Evolutionary conservation across 2,329 filamentous ascomycete species (phyloP).

Genomic region (Calonectria hongkongensis): DNA sequence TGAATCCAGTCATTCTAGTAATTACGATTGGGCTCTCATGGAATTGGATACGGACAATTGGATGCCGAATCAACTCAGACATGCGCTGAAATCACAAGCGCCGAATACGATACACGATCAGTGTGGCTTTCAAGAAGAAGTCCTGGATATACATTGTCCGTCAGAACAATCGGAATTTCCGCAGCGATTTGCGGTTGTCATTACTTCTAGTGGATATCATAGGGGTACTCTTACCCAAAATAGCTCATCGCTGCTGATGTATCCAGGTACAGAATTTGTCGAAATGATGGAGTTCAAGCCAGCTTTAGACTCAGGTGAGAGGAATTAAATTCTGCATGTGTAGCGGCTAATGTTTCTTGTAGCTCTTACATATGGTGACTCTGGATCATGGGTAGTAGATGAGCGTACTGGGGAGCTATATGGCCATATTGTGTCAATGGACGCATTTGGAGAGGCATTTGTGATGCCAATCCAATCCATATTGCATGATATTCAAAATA

Average conservation of each 20-base stretch:
- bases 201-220: neutral
- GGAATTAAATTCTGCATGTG: neutral
- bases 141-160: neutral
- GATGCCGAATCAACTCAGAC: neutral
- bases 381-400: constrained; percentile 1
- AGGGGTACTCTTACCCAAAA: neutral
- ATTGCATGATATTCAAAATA: neutral
- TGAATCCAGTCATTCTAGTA: neutral
- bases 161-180: neutral
- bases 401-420: neutral
- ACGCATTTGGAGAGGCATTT: neutral
- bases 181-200: neutral
- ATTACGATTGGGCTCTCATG: constrained; percentile 1
- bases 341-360: neutral
- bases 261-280: neutral
- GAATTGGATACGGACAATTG: neutral
- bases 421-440: neutral
- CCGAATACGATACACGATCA: neutral
- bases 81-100: neutral
- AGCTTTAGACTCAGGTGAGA: neutral
- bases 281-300: constrained; percentile 1
- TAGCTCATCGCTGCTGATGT: neutral
- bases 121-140: no score
- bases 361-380: neutral
- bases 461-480: neutral